These are phyloP conservation scores for Paramecium octaurelia DNA, from an alignment of 73 alveolate genomes.

Conservation along the genomic window DNA sequence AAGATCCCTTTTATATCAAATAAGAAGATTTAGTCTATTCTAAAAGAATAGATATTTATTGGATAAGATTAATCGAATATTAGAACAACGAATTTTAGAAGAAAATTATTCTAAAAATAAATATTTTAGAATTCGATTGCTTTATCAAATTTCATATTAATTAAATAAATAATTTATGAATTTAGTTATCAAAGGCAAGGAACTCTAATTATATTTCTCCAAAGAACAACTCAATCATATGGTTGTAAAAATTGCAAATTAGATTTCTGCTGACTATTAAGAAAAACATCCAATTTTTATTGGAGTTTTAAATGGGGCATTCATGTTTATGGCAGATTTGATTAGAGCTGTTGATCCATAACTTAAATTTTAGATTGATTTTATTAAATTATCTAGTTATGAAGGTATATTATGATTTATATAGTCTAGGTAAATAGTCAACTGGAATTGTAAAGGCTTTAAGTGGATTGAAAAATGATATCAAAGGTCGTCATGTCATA, in stretches of 20 bases:
- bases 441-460: conserved; percentile 55
- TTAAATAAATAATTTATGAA: not conserved
- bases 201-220: not conserved
- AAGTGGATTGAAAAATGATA: conserved; percentile 47
- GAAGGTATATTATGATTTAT: not conserved
- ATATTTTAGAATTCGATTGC: not conserved
- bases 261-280: conserved; percentile 42
- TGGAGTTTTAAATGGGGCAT: conserved; percentile 63
- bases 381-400: conserved; percentile 56
- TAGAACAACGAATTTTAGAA: too few relatives aligned
- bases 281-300: conserved; percentile 58
- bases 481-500: conserved; percentile 39
- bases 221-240: not conserved
- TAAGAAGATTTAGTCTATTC: too few relatives aligned
- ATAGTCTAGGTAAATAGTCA: not conserved
- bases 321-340: conserved; percentile 53
- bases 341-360: conserved; percentile 40
- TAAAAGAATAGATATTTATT: too few relatives aligned
- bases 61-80: too few relatives aligned
- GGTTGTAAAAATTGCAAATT: conserved; percentile 29
- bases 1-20: too few relatives aligned
- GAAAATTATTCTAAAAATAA: not conserved
- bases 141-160: not conserved
- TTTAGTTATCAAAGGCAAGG: not conserved
- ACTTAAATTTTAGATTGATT: conserved; percentile 45